Evolutionary conservation across 441 rosid genomes (phyloP).

Genomic region (Adansonia rubrostipa): DNA sequence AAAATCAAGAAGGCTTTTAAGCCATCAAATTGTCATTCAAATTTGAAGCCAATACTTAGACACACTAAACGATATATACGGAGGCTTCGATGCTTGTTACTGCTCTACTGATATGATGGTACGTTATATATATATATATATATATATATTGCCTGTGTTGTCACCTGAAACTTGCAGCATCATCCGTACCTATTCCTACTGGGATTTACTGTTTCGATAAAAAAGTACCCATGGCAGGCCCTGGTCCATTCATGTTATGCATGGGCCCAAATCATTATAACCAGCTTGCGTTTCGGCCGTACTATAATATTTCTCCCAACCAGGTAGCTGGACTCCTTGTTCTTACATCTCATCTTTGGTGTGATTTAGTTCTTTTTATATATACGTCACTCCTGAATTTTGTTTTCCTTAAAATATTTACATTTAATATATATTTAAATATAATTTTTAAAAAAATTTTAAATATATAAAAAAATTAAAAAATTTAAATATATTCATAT

Average conservation of each 20-base stretch:
- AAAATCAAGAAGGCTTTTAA: background rate
- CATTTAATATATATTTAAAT: too few relatives aligned
- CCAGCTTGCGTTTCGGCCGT: background rate
- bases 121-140: too few relatives aligned
- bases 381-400: too few relatives aligned
- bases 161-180: background rate
- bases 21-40: background rate
- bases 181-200: background rate
- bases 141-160: background rate
- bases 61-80: background rate
- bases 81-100: background rate
- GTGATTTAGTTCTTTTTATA: too few relatives aligned
- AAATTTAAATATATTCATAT: too few relatives aligned
- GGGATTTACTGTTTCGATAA: background rate
- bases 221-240: slow-evolving; percentile 1
- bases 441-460: too few relatives aligned
- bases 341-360: background rate
- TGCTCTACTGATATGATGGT: background rate
- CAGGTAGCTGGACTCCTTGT: background rate
- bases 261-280: background rate
- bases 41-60: background rate
- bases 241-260: background rate
- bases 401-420: too few relatives aligned
- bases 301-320: background rate
- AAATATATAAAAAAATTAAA: too few relatives aligned